Conservation (phyloP, 1,139 yeast genomes). For the Suhomyces atakaporum region DNA sequence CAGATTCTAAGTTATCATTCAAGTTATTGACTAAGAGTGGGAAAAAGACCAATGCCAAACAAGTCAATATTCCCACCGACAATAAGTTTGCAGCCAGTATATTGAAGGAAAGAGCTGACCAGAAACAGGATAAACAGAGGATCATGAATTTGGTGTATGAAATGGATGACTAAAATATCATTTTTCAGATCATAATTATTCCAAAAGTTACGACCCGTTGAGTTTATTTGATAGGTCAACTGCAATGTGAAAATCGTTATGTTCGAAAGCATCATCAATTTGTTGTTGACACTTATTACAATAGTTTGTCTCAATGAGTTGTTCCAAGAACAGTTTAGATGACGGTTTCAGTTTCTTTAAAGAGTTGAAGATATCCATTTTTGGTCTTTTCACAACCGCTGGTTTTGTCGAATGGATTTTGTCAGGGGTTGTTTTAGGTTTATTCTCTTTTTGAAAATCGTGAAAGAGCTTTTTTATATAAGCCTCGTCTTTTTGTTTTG, state of each 20-base stretch:
- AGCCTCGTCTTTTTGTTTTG: constrained; percentile 3
- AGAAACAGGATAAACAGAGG: constrained; percentile 38
- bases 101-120: constrained; percentile 34
- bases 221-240: constrained; percentile 36
- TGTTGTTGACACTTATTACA: constrained; percentile 30
- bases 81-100: constrained; percentile 48
- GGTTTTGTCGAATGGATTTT: neutral
- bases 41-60: constrained; percentile 45
- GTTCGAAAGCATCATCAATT: constrained; percentile 40
- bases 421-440: too few species aligned
- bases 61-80: constrained; percentile 50
- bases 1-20: constrained; percentile 39
- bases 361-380: constrained; percentile 24
- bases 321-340: constrained; percentile 17
- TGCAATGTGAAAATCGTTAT: constrained; percentile 44
- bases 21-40: constrained; percentile 56
- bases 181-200: neutral
- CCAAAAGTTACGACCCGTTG: constrained; percentile 12
- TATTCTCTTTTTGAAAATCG: constrained; percentile 7
- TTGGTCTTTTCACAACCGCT: neutral
- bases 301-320: constrained; percentile 19
- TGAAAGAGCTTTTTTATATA: constrained; percentile 13
- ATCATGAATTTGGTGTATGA: constrained; percentile 46
- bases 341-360: constrained; percentile 17
- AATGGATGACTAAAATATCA: constrained; percentile 30